phyloP scores from a whole-genome alignment of 805 yeast species.

The Komagataella mondaviorum region DNA sequence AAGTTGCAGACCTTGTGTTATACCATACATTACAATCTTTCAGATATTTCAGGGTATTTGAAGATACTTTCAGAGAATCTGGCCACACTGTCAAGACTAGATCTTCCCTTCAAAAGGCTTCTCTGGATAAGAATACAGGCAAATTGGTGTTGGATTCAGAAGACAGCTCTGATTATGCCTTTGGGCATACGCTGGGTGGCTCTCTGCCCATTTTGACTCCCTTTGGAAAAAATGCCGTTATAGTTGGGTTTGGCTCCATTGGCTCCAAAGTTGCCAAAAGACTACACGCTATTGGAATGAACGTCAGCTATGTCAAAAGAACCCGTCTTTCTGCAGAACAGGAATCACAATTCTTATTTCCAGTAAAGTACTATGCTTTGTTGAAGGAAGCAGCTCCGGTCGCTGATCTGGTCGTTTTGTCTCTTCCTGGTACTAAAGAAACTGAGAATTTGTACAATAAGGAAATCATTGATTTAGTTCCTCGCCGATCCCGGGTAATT shows the following conservation, averaged over 20 bases:
- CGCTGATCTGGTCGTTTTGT: conserved; percentile 47
- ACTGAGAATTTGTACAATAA: conserved; percentile 43
- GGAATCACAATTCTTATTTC: conserved; percentile 24
- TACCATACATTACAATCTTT: conserved; percentile 44
- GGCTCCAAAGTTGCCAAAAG: conserved; percentile 53
- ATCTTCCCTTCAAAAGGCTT: conserved; percentile 17
- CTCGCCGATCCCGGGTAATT: conserved; percentile 45
- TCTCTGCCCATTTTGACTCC: conserved; percentile 34
- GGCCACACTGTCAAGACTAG: conserved; percentile 34
- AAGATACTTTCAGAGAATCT: conserved; percentile 22
- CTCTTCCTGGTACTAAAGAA: conserved; percentile 50
- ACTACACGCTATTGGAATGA: conserved; percentile 48
- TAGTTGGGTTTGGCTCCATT: conserved; percentile 68
- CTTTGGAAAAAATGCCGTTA: conserved; percentile 39
- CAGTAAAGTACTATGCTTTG: conserved; percentile 27
- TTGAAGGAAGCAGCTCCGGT: conserved; percentile 24
- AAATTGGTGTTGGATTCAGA: conserved; percentile 10
- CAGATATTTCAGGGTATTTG: conserved; percentile 39
- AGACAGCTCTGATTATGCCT: conserved; percentile 16
- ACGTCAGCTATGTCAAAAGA: conserved; percentile 49
- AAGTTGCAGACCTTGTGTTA: conserved; percentile 64
- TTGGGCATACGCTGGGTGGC: conserved; percentile 31
- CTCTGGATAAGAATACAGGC: conserved; percentile 20
- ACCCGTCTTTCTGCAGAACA: conserved; percentile 21
- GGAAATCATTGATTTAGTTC: conserved; percentile 29